Evolutionary conservation across 2,329 filamentous ascomycete species (phyloP).

Genomic region (Chrysosphaeria jannelii): DNA sequence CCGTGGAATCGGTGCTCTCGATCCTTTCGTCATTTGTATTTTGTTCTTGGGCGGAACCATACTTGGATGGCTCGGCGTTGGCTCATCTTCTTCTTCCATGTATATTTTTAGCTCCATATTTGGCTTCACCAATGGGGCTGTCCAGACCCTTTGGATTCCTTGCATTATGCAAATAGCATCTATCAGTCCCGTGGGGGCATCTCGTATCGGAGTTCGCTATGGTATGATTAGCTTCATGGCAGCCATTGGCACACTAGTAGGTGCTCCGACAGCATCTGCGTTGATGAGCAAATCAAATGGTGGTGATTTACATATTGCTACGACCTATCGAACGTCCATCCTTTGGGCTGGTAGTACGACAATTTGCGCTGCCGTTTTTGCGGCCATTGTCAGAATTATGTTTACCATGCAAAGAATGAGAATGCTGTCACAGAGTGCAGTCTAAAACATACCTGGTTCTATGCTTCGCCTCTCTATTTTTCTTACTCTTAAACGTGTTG

Average conservation of each 20-base stretch:
- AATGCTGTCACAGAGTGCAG: too few relatives aligned
- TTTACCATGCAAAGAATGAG: too few relatives aligned
- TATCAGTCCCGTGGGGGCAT: not conserved
- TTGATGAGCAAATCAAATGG: conserved; percentile 3
- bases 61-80: conserved; percentile 19
- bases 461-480: too few relatives aligned
- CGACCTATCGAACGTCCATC: conserved; percentile 4
- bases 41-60: conserved; percentile 11
- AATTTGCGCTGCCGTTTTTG: too few relatives aligned
- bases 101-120: conserved; percentile 15
- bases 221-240: conserved; percentile 14
- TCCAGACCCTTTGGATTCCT: conserved; percentile 10
- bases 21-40: conserved; percentile 15
- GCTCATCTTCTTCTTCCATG: conserved; percentile 9
- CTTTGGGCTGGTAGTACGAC: conserved; percentile 4
- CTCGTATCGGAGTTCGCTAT: conserved; percentile 14
- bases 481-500: too few relatives aligned
- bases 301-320: conserved; percentile 1
- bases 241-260: conserved; percentile 13
- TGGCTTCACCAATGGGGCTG: conserved; percentile 13
- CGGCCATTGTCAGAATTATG: too few relatives aligned
- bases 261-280: conserved; percentile 9
- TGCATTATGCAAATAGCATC: conserved; percentile 11
- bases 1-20: conserved; percentile 20
- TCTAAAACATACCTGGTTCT: too few relatives aligned